A percentile compares a stretch with the other conserved stretches of the same genome.
phyloP scores from a whole-genome alignment of 768 basidiomycete genomes.

The Mycena kentingensis region DNA sequence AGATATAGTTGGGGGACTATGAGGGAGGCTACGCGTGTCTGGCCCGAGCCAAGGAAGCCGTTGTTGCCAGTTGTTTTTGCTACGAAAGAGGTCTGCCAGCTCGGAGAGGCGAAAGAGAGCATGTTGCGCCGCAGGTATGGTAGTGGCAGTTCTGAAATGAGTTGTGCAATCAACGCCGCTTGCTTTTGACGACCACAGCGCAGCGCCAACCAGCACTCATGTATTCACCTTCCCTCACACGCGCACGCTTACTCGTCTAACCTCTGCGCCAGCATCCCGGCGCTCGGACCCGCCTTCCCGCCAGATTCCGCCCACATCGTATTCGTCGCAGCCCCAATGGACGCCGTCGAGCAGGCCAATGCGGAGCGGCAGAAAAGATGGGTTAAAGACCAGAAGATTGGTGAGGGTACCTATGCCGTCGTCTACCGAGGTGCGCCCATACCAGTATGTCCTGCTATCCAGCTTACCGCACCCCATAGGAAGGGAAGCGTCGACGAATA shows the following conservation, averaged over 20 bases:
- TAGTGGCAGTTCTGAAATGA: background rate
- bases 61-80: slow-evolving; percentile 1
- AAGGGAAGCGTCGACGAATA: slow-evolving; percentile 68
- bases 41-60: slow-evolving; percentile 12
- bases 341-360: slow-evolving; percentile 81
- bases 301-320: too few species aligned
- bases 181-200: background rate
- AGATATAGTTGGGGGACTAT: slow-evolving; percentile 62
- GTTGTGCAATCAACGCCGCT: background rate
- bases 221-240: background rate
- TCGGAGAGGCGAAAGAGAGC: slow-evolving; percentile 19
- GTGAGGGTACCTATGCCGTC: slow-evolving; percentile 94
- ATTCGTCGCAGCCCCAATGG: slow-evolving; percentile 63
- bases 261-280: background rate
- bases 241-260: background rate
- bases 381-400: slow-evolving; percentile 80
- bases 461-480: slow-evolving; percentile 44
- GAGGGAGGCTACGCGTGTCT: slow-evolving; percentile 8
- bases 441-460: background rate
- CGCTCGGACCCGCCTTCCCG: background rate
- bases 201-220: background rate
- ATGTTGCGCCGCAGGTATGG: background rate
- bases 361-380: slow-evolving; percentile 70
- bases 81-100: slow-evolving; percentile 18
- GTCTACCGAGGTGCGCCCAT: slow-evolving; percentile 76